Evolutionary conservation across 768 basidiomycete species (phyloP), one percentile per base, ranked within the genome.

Genomic region (Rhodosporidiobolus odoratus): DNA sequence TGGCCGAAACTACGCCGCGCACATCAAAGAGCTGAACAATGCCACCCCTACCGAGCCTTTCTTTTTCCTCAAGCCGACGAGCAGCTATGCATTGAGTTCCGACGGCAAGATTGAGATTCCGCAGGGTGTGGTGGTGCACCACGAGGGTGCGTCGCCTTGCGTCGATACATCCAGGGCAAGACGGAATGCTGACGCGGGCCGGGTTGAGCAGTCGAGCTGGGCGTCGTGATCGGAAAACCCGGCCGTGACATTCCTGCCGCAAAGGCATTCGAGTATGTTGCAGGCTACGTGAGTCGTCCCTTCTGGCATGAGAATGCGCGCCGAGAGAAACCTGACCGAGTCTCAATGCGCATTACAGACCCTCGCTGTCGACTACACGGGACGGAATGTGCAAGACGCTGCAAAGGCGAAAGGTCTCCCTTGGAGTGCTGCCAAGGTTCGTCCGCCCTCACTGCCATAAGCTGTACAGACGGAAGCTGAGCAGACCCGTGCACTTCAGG

Each of bases 21-120:
- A 72, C 62, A 65, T 72, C 65, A 69, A 69, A 80, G 96, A 99
- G 78, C 84, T 98, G 43, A 88, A 87, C 77, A 97, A 97, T 78
- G 82, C 89, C 9, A 81, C 88, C 9, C 94, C 95, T 0, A 90
- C 87, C 78, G 94, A 97, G 78, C 96, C 96, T 0, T 97, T 99
- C 84, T 94, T 97, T 85, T 99, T 99, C 83, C 82, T 98, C 35
- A 99, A 99, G 81, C 96, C 95, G 13, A 98, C 96, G 8, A 87
- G 89, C 19, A 91, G 89, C 78, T 98, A 94, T 77, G 77, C 32
- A 77, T 37, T 65, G 41, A 37, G 82, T 30, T 86, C 86, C 23
- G 90, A 90, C 0, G 92, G 90, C 1, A 84, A 85, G 43, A 81
- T 98, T 27, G 90, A 97, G 81, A 89, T 97, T 43, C 96, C 96